Evolutionary conservation across 805 yeast genomes (phyloP), one percentile per base, ranked within the genome.

Genomic region (Yarrowia porcina): DNA sequence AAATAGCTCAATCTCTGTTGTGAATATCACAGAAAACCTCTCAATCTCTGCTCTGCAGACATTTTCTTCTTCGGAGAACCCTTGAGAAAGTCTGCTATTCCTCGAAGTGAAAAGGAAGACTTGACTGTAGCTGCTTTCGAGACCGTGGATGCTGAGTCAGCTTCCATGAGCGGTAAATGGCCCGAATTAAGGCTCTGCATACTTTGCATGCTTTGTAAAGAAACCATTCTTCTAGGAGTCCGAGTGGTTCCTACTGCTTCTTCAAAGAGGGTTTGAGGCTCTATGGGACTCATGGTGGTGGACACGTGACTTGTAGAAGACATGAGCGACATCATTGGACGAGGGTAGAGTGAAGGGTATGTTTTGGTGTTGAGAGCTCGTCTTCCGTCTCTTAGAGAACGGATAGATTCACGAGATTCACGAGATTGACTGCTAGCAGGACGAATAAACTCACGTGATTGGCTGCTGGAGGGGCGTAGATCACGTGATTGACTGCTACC

Each of bases 51-150:
- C 11, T 41, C 49, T 3, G 61, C 61, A 15, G 61, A 20, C 49
- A 39, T 56, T 41, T 41, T 56, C 49, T 56, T 56, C 20, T 39
- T 39, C 12, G 49, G 47, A 3, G 49, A 39, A n/a, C 49, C 49
- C 23, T 56, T 56, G 17, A 39, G 38, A 12, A 56, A 41, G 17
- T 41, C 49, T 23, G 61, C 61, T 5, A 56, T 56, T 13, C 49
- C 47, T 15, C 61, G 13, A 18, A 56, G 18, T 3, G 49, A 39
- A 17, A 56, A 56, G 15, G 61, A 30, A 2, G 49, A 39, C 30
- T 56, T 56, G 10, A 56, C 39, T 20, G 61, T 56, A 4, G 61
- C 47, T 9, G 59, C 59, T n/a, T 30, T 38, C 9, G 61, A 56
- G 8, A 56, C 38, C 3, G 47, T 56, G 3, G 49, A 39, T 10